Conservation (phyloP, 108 stramenopile genomes). For the Cylindrotheca fusiformis region DNA sequence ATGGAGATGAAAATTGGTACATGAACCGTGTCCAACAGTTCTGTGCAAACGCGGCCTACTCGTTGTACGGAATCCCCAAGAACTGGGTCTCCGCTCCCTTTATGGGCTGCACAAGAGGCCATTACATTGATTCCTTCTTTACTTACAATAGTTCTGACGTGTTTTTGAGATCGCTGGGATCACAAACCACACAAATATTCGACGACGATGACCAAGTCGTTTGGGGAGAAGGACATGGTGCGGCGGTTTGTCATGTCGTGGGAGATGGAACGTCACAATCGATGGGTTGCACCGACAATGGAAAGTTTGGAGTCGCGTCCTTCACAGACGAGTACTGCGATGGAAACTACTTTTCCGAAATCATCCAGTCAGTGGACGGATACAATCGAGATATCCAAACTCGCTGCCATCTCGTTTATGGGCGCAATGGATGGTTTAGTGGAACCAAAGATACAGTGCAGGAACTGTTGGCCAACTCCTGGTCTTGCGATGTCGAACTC, state of each 20-base stretch:
- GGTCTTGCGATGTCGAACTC: slow-evolving; percentile 42
- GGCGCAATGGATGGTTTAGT: slow-evolving; percentile 6
- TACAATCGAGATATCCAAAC: slow-evolving; percentile 30
- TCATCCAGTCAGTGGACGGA: slow-evolving; percentile 9
- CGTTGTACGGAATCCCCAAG: slow-evolving; percentile 44
- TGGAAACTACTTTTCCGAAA: slow-evolving; percentile 30
- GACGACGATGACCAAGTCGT: neutral
- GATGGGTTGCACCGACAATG: slow-evolving; percentile 36
- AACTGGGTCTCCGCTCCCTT: neutral
- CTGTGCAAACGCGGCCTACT: slow-evolving; percentile 59
- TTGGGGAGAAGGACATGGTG: neutral
- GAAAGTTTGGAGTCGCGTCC: slow-evolving; percentile 27
- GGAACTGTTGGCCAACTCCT: slow-evolving; percentile 20
- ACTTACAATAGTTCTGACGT: slow-evolving; percentile 44
- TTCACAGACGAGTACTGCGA: slow-evolving; percentile 35
- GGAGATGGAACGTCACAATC: slow-evolving; percentile 12
- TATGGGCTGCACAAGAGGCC: slow-evolving; percentile 18
- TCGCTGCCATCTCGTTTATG: slow-evolving; percentile 29
- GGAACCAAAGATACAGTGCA: neutral
- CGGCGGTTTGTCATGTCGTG: neutral
- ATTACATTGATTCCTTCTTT: slow-evolving; percentile 63
- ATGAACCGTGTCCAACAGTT: slow-evolving; percentile 40
- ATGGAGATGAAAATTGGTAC: slow-evolving; percentile 38
- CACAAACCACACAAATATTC: slow-evolving; percentile 6
- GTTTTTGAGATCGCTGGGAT: slow-evolving; percentile 25